These are phyloP conservation scores for Solanum hybrid DNA, from an alignment of 305 asterid species.

Conservation along the genomic window DNA sequence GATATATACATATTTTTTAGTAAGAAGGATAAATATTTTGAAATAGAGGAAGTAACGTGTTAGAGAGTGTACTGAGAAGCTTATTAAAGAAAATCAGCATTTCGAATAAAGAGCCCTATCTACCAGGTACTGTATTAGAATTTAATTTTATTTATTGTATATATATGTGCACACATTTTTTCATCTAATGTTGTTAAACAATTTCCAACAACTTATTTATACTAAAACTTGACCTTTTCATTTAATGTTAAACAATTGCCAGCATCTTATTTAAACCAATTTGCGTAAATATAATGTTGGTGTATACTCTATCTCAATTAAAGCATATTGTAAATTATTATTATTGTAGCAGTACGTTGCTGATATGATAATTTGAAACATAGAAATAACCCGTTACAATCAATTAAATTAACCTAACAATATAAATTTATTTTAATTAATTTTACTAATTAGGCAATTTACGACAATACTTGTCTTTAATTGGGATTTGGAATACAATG, in stretches of 20 bases:
- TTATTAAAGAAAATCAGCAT: not conserved
- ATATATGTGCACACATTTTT: not conserved
- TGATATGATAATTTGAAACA: not conserved
- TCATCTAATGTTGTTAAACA: not conserved
- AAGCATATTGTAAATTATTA: too few relatives aligned
- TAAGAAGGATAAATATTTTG: not conserved
- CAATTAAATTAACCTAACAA: not conserved
- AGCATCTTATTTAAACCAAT: too few relatives aligned
- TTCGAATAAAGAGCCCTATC: not conserved
- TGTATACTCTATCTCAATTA: too few relatives aligned
- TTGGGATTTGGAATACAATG: not conserved
- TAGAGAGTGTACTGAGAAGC: not conserved
- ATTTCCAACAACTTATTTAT: not conserved
- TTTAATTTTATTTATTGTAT: not conserved
- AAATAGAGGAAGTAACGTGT: not conserved
- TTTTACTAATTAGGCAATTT: not conserved
- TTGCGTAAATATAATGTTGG: too few relatives aligned
- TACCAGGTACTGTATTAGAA: not conserved
- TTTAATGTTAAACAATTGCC: too few relatives aligned
- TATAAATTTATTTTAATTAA: not conserved
- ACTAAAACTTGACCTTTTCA: not conserved
- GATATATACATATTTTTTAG: accelerated
- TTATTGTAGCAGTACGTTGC: not conserved
- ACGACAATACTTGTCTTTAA: not conserved
- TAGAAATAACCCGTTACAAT: not conserved